Conservation (phyloP, 441 rosid genomes). For the Populus trichocarpa region DNA sequence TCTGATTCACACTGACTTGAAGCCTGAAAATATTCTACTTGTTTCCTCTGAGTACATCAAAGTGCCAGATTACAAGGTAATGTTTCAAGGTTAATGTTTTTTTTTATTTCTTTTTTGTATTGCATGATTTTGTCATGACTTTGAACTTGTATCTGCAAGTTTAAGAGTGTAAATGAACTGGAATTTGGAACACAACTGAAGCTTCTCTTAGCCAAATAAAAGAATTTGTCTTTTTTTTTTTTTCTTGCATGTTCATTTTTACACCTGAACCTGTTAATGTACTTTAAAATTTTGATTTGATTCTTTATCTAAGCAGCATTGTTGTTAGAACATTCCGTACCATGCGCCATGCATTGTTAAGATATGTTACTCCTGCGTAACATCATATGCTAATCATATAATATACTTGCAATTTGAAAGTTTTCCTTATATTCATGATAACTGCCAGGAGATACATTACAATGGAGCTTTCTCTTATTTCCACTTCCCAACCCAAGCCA, state of each 20-base stretch:
- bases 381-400: background rate
- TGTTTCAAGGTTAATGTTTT: background rate
- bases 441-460: background rate
- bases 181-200: background rate
- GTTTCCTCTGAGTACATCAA: constrained; percentile 82
- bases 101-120: constrained; percentile 7
- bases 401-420: background rate
- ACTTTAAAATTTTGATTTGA: background rate
- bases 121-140: background rate
- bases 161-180: background rate
- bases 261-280: background rate
- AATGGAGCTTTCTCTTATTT: background rate
- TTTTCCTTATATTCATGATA: background rate
- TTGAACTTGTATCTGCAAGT: background rate
- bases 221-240: background rate
- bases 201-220: background rate
- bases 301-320: background rate
- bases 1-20: constrained; percentile 88
- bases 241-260: background rate
- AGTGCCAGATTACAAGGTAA: constrained; percentile 85
- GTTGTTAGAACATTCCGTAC: background rate
- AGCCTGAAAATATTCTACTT: constrained; percentile 91
- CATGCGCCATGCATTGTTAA: background rate
- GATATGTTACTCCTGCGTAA: background rate
- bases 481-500: background rate